These are phyloP conservation scores for Wickerhamiella parazyma DNA, from an alignment of 805 yeast genomes.

Conservation along the genomic window DNA sequence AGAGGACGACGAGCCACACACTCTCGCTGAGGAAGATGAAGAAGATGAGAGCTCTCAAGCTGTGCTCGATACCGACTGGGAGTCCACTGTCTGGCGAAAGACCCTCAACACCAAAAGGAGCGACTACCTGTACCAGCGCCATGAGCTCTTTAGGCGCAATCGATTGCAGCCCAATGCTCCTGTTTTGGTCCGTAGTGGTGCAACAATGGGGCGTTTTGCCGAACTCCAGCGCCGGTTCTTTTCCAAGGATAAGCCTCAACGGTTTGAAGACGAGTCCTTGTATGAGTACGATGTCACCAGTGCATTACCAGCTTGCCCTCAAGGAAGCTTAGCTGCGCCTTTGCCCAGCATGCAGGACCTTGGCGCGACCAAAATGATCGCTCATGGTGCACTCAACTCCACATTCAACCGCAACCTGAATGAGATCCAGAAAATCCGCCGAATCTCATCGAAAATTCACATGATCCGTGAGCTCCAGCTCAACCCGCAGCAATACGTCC, in stretches of 20 bases:
- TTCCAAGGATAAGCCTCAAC: conserved; percentile 16
- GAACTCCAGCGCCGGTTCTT: conserved; percentile 17
- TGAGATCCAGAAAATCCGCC: conserved; percentile 78
- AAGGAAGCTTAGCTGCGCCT: conserved; percentile 16
- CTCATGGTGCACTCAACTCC: conserved; percentile 42
- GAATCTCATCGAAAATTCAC: conserved; percentile 75
- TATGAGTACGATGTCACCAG: conserved; percentile 78
- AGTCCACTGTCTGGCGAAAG: conserved; percentile 72
- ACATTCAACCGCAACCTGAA: conserved; percentile 51
- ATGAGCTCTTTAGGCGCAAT: conserved; percentile 47
- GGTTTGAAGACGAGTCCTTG: conserved; percentile 23
- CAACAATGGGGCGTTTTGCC: conserved; percentile 48
- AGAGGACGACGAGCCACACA: background rate
- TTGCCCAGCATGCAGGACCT: conserved; percentile 29
- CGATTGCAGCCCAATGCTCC: conserved; percentile 51
- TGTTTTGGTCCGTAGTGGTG: conserved; percentile 53
- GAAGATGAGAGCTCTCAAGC: background rate
- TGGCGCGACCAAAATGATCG: conserved; percentile 26
- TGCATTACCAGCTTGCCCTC: conserved; percentile 53
- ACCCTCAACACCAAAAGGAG: conserved; percentile 68
- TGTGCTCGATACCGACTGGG: conserved; percentile 29
- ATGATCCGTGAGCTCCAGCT: conserved; percentile 84
- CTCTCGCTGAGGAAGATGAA: background rate
- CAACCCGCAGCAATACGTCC: conserved; percentile 20
- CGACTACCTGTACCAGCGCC: conserved; percentile 54